These are phyloP conservation scores for Circinella umbellata DNA, from an alignment of 371 early-diverging fungal species.

Conservation along the genomic window DNA sequence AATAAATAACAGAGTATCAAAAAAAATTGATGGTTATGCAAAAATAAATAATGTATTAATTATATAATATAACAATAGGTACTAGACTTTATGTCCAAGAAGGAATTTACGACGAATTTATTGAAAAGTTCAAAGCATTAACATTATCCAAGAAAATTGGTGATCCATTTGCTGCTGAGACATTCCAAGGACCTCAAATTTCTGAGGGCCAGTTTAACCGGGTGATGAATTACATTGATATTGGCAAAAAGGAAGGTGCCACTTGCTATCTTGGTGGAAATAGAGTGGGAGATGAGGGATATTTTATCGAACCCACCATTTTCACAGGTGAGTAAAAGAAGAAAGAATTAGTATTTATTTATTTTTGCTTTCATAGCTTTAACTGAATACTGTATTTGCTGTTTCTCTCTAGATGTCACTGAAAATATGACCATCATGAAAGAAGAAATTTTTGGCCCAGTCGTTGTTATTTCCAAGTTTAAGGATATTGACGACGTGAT, in stretches of 20 bases:
- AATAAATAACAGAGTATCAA: too few species aligned
- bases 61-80: neutral
- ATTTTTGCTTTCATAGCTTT: too few species aligned
- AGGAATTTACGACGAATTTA: constrained; percentile 75
- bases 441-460: constrained; percentile 86
- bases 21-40: too few species aligned
- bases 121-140: constrained; percentile 62
- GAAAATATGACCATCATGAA: constrained; percentile 65
- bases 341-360: too few species aligned
- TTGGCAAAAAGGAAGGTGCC: constrained; percentile 54
- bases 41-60: too few species aligned
- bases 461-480: constrained; percentile 74
- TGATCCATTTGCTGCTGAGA: constrained; percentile 55
- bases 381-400: neutral
- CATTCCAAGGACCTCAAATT: constrained; percentile 78
- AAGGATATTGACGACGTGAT: constrained; percentile 72
- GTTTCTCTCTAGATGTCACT: constrained; percentile 6
- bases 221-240: constrained; percentile 60
- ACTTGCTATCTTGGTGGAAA: constrained; percentile 54
- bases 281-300: constrained; percentile 49
- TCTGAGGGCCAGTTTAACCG: constrained; percentile 77
- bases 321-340: constrained; percentile 29
- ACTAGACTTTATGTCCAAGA: constrained; percentile 58
- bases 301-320: constrained; percentile 55
- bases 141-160: constrained; percentile 63